These are phyloP conservation scores for Coriaria nepalensis DNA, from an alignment of 306 rosid genomes.

Conservation along the genomic window DNA sequence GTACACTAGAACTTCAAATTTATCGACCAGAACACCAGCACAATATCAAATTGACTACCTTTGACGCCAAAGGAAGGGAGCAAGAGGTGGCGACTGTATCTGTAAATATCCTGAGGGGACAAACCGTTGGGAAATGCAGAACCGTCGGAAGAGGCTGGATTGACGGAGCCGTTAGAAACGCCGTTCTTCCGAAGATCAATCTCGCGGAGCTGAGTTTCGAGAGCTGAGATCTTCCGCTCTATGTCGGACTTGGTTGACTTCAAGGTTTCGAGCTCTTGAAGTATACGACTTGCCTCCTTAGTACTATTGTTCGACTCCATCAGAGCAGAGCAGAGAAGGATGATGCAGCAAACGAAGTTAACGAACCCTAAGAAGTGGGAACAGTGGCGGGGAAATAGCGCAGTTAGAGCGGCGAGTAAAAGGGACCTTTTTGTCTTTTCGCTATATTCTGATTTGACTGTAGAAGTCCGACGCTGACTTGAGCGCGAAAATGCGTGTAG, in stretches of 20 bases:
- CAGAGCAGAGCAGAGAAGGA: too few relatives aligned
- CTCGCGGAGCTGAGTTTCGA: constrained; percentile 47
- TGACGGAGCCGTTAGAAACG: constrained; percentile 22
- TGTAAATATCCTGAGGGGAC: constrained; percentile 54
- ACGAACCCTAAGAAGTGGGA: not conserved
- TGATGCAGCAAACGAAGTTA: not conserved
- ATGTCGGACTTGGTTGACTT: constrained; percentile 36
- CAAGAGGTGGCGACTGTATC: constrained; percentile 92
- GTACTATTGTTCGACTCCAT: constrained; percentile 17
- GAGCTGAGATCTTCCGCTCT: constrained; percentile 47
- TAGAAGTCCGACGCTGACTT: too few relatives aligned
- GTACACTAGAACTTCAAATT: too few relatives aligned
- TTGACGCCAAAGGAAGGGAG: constrained; percentile 87
- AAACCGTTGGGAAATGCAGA: constrained; percentile 26
- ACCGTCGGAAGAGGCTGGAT: constrained; percentile 17
- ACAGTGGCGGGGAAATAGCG: too few relatives aligned
- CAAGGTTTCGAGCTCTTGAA: constrained; percentile 36
- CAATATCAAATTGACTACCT: constrained; percentile 26
- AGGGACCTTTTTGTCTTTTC: too few relatives aligned
- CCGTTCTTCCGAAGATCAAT: constrained; percentile 21
- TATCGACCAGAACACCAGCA: not conserved
- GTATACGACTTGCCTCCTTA: constrained; percentile 32
- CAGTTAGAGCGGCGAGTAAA: too few relatives aligned
- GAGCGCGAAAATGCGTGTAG: too few relatives aligned
- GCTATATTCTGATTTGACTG: too few relatives aligned